Evolutionary conservation across 208 protist genomes (phyloP), one percentile per base, ranked within the genome.

Genomic region (Acanthamoeba rhysodes): DNA sequence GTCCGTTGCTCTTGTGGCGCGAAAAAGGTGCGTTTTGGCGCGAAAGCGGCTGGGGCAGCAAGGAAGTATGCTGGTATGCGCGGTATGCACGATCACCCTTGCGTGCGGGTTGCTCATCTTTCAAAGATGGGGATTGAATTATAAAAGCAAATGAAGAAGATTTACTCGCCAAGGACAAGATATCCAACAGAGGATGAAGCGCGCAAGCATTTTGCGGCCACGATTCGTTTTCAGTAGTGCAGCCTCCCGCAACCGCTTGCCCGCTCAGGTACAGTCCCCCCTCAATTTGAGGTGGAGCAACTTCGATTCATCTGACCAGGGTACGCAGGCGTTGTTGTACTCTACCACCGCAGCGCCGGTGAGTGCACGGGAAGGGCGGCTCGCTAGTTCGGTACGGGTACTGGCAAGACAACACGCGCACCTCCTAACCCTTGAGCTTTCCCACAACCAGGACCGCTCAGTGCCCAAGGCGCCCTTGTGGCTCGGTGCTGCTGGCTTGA

Each of bases 401-500:
- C 41, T 7, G 5, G 41, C 37, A 41, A 41, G 37, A 41, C 53
- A 59, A 20, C 53, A 59, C 53, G 1, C 2, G 1, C 53, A 59
- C 14, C 14, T 59, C 53, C 18, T 62, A 62, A 16, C 20, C 55
- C 14, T 62, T 24, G 0, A 5, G 62, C 20, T 20, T 24, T 34
- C 24, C 2, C 27, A n/a, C n/a, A 4, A 27, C 10, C 20, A 27
- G 27, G 20, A 70, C 62, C 20, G 62, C 27, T n/a, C 62, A 29
- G 34, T 78, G 70, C 70, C 85, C n/a, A 92, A 72, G 85, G 45
- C 59, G 57, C 59, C 85, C 9, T 22, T 92, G 62, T 66, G 34
- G 57, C 45, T 92, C 24, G 85, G 85, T n/a, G 85, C 62, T 2
- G 85, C 85, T 14, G 85, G 85, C 37, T n/a, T 92, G 50, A 92